Conservation (phyloP, 2,329 filamentous ascomycete genomes). For the Ampelomyces quisqualis region DNA sequence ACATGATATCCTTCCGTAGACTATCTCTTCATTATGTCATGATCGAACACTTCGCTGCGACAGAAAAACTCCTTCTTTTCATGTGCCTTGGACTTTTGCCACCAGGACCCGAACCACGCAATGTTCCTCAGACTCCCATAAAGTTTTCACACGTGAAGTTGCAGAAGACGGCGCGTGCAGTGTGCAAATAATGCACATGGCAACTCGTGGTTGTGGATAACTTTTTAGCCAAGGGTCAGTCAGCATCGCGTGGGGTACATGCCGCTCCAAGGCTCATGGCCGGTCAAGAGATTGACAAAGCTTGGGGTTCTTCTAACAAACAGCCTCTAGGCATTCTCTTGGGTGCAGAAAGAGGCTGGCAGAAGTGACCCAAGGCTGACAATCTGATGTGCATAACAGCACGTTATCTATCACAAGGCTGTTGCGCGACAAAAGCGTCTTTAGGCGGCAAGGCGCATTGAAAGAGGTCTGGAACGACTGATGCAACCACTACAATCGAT, state of each 20-base stretch:
- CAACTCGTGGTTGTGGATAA: neutral
- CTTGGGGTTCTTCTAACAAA: slow-evolving; percentile 14
- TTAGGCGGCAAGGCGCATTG: too few relatives aligned
- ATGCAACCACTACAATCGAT: too few relatives aligned
- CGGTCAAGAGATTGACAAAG: slow-evolving; percentile 5
- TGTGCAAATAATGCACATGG: slow-evolving; percentile 1
- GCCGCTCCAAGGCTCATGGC: too few relatives aligned
- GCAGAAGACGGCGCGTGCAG: too few relatives aligned
- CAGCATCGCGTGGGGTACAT: slow-evolving; percentile 13
- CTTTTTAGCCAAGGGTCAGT: slow-evolving; percentile 13
- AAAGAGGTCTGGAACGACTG: slow-evolving; percentile 1
- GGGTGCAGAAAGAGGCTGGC: slow-evolving; percentile 9
- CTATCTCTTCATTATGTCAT: too few relatives aligned
- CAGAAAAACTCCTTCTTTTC: too few relatives aligned
- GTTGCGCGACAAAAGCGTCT: slow-evolving; percentile 11
- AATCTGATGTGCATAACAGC: slow-evolving; percentile 6
- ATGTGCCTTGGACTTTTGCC: too few relatives aligned
- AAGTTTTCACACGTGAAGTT: too few relatives aligned
- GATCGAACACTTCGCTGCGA: too few relatives aligned
- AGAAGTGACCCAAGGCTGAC: slow-evolving; percentile 8
- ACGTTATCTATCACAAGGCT: slow-evolving; percentile 16
- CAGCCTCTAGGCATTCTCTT: slow-evolving; percentile 7
- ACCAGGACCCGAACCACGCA: too few relatives aligned
- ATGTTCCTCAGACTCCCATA: too few relatives aligned
- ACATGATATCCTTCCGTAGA: neutral